Conservation (phyloP, 1,284 basidiomycete genomes). For the Apiotrichum veenhuisii region DNA sequence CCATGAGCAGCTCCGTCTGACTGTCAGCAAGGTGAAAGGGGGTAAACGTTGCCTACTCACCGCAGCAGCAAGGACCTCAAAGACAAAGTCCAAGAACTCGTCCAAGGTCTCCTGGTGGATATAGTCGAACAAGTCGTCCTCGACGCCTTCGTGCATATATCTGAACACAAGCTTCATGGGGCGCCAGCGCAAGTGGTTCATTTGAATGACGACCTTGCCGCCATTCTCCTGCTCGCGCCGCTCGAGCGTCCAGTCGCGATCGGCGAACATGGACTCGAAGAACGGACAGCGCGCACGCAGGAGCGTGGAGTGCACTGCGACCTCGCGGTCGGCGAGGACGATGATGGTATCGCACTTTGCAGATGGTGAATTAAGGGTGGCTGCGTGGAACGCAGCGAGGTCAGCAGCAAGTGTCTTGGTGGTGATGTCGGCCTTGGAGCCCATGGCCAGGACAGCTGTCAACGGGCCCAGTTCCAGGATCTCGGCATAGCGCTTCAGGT, state of each 20-base stretch:
- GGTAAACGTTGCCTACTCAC: conserved; percentile 44
- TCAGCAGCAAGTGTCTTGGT: conserved; percentile 38
- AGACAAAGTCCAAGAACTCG: conserved; percentile 78
- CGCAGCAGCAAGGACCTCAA: conserved; percentile 79
- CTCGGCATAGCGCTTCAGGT: conserved; percentile 59
- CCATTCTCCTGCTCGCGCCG: conserved; percentile 55
- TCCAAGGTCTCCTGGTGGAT: conserved; percentile 68
- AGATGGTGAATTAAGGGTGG: conserved; percentile 34
- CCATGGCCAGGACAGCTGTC: conserved; percentile 35
- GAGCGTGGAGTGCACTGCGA: conserved; percentile 69
- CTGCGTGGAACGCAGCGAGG: conserved; percentile 47
- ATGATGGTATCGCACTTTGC: conserved; percentile 64
- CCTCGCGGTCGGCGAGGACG: conserved; percentile 64
- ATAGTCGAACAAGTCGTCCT: conserved; percentile 68
- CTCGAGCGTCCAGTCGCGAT: conserved; percentile 71
- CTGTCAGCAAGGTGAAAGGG: neutral
- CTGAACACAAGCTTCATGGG: conserved; percentile 72
- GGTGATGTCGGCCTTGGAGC: conserved; percentile 38
- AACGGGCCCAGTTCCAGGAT: conserved; percentile 53
- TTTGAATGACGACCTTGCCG: conserved; percentile 60
- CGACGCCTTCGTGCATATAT: conserved; percentile 75
- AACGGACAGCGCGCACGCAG: conserved; percentile 79
- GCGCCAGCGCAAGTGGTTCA: conserved; percentile 71
- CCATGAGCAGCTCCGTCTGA: conserved; percentile 79
- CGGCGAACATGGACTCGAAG: conserved; percentile 81